These are phyloP conservation scores for Fistulinella staudtii DNA, from an alignment of 1,284 basidiomycete genomes.

Conservation along the genomic window DNA sequence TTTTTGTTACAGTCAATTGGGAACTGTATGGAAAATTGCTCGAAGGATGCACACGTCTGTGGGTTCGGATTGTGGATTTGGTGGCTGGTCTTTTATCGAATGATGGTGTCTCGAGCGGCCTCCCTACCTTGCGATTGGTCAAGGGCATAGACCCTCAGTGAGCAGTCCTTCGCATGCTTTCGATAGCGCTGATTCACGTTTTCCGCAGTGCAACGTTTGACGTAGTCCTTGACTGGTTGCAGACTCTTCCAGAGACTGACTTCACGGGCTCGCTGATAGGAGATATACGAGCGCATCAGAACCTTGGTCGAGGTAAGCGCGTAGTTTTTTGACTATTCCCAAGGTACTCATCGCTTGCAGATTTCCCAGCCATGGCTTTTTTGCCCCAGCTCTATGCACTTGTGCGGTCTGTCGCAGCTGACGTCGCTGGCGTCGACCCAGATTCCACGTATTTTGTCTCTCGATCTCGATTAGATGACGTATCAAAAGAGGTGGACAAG, in stretches of 20 bases:
- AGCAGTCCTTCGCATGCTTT: slow-evolving; percentile 1
- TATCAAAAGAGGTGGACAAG: slow-evolving; percentile 12
- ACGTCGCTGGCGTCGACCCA: slow-evolving; percentile 23
- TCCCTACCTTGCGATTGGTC: slow-evolving; percentile 11
- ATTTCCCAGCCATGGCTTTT: slow-evolving; percentile 52
- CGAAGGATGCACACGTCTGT: slow-evolving; percentile 37
- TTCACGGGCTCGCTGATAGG: slow-evolving; percentile 35
- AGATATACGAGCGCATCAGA: slow-evolving; percentile 49
- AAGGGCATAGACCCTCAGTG: slow-evolving; percentile 28
- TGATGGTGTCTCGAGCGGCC: slow-evolving; percentile 19
- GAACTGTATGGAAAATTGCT: slow-evolving; percentile 48
- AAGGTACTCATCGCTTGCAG: slow-evolving; percentile 31
- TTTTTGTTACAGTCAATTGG: slow-evolving; percentile 52
- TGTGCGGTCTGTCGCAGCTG: slow-evolving; percentile 36
- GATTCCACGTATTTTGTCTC: slow-evolving; percentile 23
- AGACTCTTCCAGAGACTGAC: slow-evolving; percentile 21
- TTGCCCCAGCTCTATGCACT: slow-evolving; percentile 47
- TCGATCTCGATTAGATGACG: slow-evolving; percentile 20
- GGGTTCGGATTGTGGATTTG: slow-evolving; percentile 38
- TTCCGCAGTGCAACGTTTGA: slow-evolving; percentile 42
- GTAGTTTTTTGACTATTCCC: no score
- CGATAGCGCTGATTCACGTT: slow-evolving; percentile 12
- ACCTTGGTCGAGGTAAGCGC: slow-evolving; percentile 47
- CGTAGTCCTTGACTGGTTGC: slow-evolving; percentile 41
- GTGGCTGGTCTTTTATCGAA: slow-evolving; percentile 31